These are phyloP conservation scores for Salix exigua DNA, from an alignment of 345 rosid species.

Conservation along the genomic window DNA sequence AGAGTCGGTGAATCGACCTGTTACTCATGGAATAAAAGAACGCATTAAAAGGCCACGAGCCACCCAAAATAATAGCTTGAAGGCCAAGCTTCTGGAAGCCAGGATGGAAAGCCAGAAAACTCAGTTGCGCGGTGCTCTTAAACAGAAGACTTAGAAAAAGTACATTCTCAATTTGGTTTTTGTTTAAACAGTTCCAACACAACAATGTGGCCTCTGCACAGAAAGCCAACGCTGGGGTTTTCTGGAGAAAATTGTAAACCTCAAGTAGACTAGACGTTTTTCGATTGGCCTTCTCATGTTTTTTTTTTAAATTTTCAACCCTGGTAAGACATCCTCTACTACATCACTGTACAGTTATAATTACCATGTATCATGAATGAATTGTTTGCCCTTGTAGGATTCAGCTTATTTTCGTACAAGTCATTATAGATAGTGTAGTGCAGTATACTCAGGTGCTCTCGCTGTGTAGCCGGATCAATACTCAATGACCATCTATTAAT, in stretches of 20 bases:
- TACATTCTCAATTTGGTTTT: not conserved
- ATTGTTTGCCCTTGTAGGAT: not conserved
- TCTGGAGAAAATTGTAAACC: not conserved
- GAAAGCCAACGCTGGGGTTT: not conserved
- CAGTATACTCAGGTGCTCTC: not conserved
- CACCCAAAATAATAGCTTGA: constrained; percentile 9
- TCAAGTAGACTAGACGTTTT: not conserved
- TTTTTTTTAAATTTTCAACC: not conserved
- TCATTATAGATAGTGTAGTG: not conserved
- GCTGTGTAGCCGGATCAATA: not conserved
- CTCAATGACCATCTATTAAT: not conserved
- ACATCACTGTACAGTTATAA: not conserved
- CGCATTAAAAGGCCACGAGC: constrained; percentile 17
- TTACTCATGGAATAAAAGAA: constrained; percentile 25
- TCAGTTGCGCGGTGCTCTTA: constrained; percentile 1
- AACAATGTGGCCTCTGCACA: not conserved
- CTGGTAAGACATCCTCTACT: not conserved
- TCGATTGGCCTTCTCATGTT: not conserved
- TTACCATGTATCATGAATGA: not conserved
- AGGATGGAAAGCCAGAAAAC: constrained; percentile 18
- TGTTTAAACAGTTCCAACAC: not conserved
- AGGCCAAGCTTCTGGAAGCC: constrained; percentile 22
- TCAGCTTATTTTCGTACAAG: not conserved
- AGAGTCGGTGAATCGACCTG: constrained; percentile 18
- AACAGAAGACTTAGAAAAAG: not conserved